Percentiles rank a stretch among this genome's conserved stretches.
These are phyloP conservation scores for Hordeum marinum DNA, from an alignment of 176 grass and related monocot species.

Conservation along the genomic window DNA sequence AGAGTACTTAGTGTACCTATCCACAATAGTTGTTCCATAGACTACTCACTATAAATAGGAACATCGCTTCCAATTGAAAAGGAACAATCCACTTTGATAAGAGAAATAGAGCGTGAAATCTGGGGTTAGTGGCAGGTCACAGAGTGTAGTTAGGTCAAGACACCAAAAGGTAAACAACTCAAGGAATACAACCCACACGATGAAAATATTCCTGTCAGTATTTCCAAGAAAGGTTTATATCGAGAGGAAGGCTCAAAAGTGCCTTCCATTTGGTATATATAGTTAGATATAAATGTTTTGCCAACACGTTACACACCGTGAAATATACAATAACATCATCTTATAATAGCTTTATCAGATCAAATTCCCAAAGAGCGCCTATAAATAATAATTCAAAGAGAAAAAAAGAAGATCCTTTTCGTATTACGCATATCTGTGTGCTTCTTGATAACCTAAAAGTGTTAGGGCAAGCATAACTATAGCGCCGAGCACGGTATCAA, in stretches of 20 bases:
- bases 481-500: neutral
- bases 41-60: too few species aligned
- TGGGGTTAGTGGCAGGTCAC: too few species aligned
- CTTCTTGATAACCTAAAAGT: conserved; percentile 27
- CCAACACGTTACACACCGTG: neutral
- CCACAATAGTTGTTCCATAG: too few species aligned
- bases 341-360: conserved; percentile 11
- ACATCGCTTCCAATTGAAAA: too few species aligned
- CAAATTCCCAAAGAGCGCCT: neutral
- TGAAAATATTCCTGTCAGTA: neutral
- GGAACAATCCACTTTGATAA: too few species aligned
- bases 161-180: neutral
- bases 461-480: neutral
- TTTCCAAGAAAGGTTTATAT: neutral
- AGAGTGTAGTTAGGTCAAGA: too few species aligned
- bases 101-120: too few species aligned
- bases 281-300: conserved; percentile 18
- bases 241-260: conserved; percentile 6
- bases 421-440: neutral
- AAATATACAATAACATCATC: conserved; percentile 32
- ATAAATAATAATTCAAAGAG: conserved; percentile 17
- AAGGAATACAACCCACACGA: neutral
- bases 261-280: neutral
- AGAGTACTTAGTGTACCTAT: too few species aligned
- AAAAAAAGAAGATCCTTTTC: neutral